Percentiles rank a stretch among this genome's conserved stretches.
Conservation (phyloP, 345 rosid genomes). For the Hibiscus mutabilis region DNA sequence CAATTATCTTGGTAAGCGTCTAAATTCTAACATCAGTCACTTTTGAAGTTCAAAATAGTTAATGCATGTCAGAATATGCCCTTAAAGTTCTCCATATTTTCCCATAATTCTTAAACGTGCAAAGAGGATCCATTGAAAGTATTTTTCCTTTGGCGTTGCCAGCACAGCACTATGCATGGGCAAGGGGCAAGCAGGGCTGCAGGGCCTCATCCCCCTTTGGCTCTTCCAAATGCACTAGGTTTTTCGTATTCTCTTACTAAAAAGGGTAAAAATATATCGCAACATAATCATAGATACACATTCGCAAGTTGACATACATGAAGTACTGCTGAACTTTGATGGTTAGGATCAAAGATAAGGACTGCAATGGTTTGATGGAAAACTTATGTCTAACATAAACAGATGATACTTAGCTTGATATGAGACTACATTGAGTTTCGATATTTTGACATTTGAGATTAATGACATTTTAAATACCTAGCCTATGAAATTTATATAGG, state of each 20-base stretch:
- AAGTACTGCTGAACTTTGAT: not conserved
- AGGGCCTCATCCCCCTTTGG: no score
- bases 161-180: no score
- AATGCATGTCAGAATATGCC: not conserved
- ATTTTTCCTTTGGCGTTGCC: not conserved
- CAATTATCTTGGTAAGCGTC: constrained; percentile 69
- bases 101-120: not conserved
- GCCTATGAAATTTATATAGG: not conserved
- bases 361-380: not conserved
- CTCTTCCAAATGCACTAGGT: no score
- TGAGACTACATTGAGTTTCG: not conserved
- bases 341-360: not conserved
- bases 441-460: not conserved
- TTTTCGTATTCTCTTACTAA: no score
- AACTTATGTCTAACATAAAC: not conserved
- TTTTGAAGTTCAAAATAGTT: not conserved
- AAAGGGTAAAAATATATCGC: no score
- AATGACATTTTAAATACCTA: not conserved
- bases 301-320: not conserved
- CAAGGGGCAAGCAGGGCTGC: no score
- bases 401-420: not conserved
- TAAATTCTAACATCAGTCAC: not conserved
- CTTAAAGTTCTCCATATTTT: not conserved
- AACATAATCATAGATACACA: not conserved
- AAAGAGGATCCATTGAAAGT: not conserved